Evolutionary conservation across 2,329 filamentous ascomycete genomes (phyloP).

Genomic region (Thermomyces lanuginosus): DNA sequence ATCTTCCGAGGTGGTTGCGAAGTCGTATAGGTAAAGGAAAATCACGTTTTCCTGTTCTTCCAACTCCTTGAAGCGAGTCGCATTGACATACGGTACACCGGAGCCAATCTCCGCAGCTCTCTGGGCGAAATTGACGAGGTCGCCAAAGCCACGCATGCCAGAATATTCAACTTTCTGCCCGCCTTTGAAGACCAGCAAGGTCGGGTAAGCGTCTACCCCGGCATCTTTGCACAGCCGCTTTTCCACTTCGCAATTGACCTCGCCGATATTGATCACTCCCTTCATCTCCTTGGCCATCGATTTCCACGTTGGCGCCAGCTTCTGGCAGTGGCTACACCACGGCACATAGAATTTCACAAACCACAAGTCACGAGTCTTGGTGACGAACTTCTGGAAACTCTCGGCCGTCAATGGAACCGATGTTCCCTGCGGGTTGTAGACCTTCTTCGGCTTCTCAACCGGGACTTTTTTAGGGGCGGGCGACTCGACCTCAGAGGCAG

Average conservation of each 20-base stretch:
- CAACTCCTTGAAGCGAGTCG: conserved; percentile 57
- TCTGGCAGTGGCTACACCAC: conserved; percentile 93
- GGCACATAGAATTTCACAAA: conserved; percentile 98
- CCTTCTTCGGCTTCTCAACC: conserved; percentile 35
- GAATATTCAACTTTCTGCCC: conserved; percentile 86
- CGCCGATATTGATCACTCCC: conserved; percentile 74
- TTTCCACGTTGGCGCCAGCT: conserved; percentile 76
- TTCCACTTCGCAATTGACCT: conserved; percentile 87
- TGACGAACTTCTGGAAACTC: conserved; percentile 71
- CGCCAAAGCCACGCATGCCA: conserved; percentile 78
- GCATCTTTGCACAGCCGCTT: conserved; percentile 84
- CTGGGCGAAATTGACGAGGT: conserved; percentile 72
- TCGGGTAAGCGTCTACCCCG: conserved; percentile 63
- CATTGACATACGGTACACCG: conserved; percentile 68
- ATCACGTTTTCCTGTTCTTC: conserved; percentile 91
- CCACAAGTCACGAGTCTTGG: conserved; percentile 79
- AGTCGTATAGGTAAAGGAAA: conserved; percentile 95
- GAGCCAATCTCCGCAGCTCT: conserved; percentile 64
- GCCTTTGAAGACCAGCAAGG: conserved; percentile 80
- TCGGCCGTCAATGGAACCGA: conserved; percentile 66
- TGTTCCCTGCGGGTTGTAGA: conserved; percentile 58
- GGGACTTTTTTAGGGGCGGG: conserved; percentile 17
- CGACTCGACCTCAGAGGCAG: neutral
- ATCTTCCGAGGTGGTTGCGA: conserved; percentile 84
- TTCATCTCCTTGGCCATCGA: conserved; percentile 85